phyloP scores from a whole-genome alignment of 495 filamentous ascomycete genomes.

The Lentithecium fluviatile region DNA sequence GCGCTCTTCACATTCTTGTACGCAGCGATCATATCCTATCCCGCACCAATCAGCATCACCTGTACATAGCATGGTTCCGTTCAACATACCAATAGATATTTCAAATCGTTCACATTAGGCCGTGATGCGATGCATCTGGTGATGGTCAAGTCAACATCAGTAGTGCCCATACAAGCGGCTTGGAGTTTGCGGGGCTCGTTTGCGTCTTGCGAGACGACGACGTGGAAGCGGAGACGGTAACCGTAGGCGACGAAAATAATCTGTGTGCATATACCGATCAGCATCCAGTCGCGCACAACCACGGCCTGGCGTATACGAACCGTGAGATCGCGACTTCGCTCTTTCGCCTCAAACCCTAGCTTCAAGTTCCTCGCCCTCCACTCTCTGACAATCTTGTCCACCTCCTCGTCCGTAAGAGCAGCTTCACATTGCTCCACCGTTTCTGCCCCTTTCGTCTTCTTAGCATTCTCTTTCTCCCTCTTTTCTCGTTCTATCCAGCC shows the following conservation, averaged over 20 bases:
- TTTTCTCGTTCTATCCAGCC: conserved; percentile 25
- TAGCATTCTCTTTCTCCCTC: background rate
- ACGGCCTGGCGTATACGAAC: background rate
- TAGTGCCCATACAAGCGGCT: conserved; percentile 32
- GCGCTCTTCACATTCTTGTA: conserved; percentile 27
- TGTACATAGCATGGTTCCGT: background rate
- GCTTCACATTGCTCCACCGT: background rate
- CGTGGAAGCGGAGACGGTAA: conserved; percentile 22
- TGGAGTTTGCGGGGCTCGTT: conserved; percentile 23
- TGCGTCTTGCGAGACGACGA: conserved; percentile 22
- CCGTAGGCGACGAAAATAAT: conserved; percentile 14
- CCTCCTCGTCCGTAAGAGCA: conserved; percentile 6
- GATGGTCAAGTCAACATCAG: conserved; percentile 15
- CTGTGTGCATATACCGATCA: conserved; percentile 1
- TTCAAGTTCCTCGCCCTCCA: too few species aligned
- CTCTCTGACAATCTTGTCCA: background rate
- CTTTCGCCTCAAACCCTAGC: too few species aligned
- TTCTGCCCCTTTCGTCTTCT: conserved; percentile 1
- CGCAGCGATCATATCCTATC: conserved; percentile 38
- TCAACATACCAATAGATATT: conserved; percentile 33
- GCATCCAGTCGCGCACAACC: background rate
- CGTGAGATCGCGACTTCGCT: too few species aligned
- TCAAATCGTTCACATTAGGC: conserved; percentile 24
- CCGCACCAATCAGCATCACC: background rate
- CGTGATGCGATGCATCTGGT: conserved; percentile 32